Conservation (phyloP, 768 basidiomycete genomes). For the Lentinula edodes region DNA sequence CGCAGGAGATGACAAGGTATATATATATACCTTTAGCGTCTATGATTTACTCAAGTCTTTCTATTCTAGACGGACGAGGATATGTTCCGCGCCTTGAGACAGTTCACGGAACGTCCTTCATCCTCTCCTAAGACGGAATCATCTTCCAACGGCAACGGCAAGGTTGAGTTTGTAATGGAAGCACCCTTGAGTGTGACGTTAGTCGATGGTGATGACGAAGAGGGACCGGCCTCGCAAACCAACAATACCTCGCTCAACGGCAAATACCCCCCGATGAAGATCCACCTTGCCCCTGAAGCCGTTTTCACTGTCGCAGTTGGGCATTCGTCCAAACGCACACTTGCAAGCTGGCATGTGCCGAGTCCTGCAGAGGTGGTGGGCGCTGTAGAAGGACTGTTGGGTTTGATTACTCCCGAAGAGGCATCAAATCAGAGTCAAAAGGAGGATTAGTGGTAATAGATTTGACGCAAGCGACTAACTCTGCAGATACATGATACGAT, state of each 20-base stretch:
- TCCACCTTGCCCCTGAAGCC: conserved; percentile 59
- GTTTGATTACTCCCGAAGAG: conserved; percentile 40
- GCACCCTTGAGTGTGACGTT: conserved; percentile 52
- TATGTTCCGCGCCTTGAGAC: conserved; percentile 90
- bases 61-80: conserved; percentile 84
- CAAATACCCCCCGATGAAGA: conserved; percentile 40
- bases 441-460: background rate
- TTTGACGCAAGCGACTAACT: background rate
- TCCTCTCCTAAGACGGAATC: conserved; percentile 7
- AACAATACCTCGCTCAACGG: background rate
- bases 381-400: conserved; percentile 64
- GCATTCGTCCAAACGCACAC: conserved; percentile 80
- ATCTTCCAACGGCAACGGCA: background rate
- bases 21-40: background rate
- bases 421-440: background rate
- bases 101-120: conserved; percentile 35
- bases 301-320: conserved; percentile 95
- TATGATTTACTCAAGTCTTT: background rate
- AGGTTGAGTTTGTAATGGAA: conserved; percentile 35
- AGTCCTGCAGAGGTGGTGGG: conserved; percentile 68
- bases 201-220: conserved; percentile 39
- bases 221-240: background rate
- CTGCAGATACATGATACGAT: background rate
- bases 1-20: conserved; percentile 95
- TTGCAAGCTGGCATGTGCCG: conserved; percentile 91